A percentile compares a stretch with the other conserved stretches of the same genome.
Conservation (phyloP, 176 grass and related monocot species). For the Ananas comosus region DNA sequence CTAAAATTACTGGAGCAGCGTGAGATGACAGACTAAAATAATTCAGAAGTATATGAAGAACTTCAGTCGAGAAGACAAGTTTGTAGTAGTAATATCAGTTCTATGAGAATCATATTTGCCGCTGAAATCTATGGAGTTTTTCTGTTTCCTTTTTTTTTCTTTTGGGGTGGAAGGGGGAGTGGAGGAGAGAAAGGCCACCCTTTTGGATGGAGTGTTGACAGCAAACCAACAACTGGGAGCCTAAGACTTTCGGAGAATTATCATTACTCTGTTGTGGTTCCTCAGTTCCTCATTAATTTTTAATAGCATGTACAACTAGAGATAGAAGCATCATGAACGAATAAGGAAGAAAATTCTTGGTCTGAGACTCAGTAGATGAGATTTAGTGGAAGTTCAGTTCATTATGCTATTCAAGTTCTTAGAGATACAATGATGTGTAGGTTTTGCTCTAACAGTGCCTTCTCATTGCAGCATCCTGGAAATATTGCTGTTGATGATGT, state of each 20-base stretch:
- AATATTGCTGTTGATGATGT: slow-evolving; percentile 99
- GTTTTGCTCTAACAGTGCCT: not conserved
- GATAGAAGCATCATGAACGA: not conserved
- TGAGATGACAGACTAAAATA: not conserved
- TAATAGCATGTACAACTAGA: not conserved
- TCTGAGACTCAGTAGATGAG: not conserved
- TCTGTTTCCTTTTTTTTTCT: no score
- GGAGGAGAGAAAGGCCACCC: no score
- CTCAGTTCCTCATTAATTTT: not conserved
- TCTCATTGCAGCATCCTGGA: slow-evolving; percentile 71
- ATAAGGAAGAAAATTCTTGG: not conserved
- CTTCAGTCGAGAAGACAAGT: no score
- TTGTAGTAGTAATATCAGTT: no score
- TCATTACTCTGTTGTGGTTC: not conserved
- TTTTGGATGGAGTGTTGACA: no score
- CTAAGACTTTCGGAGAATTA: not conserved
- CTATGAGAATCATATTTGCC: no score
- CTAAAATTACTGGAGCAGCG: not conserved
- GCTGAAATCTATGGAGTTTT: no score
- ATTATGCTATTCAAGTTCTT: not conserved
- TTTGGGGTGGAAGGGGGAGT: no score
- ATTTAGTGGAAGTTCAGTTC: not conserved
- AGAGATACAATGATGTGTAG: not conserved
- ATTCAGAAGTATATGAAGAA: no score
- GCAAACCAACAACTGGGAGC: no score